Evolutionary conservation across 2,329 filamentous ascomycete genomes (phyloP).

Genomic region (Fusarium sp.): DNA sequence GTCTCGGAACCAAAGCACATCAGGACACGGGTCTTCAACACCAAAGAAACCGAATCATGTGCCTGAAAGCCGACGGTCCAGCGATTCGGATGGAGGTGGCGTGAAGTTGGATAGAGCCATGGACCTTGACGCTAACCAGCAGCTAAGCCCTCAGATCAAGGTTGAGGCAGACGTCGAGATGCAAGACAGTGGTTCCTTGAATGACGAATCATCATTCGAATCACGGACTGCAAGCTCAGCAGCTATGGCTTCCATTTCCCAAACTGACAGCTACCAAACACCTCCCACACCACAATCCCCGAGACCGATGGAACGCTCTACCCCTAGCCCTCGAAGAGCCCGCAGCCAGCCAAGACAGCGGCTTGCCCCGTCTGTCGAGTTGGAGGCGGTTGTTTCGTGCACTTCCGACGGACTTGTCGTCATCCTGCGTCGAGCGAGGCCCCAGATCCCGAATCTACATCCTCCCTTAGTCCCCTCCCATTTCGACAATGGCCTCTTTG

Average conservation of each 20-base stretch:
- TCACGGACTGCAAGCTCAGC: constrained; percentile 30
- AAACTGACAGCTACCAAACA: constrained; percentile 16
- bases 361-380: constrained; percentile 64
- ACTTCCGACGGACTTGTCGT: constrained; percentile 88
- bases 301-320: neutral
- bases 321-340: constrained; percentile 4
- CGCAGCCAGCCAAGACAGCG: constrained; percentile 15
- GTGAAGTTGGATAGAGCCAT: constrained; percentile 55
- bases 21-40: neutral
- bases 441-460: constrained; percentile 68
- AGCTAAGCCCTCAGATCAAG: constrained; percentile 46
- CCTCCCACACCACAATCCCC: constrained; percentile 34
- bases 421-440: constrained; percentile 75
- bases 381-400: constrained; percentile 91
- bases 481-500: constrained; percentile 71
- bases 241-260: constrained; percentile 9
- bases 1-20: neutral
- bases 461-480: constrained; percentile 56
- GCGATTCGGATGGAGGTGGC: constrained; percentile 56
- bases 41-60: constrained; percentile 7
- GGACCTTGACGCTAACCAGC: constrained; percentile 51
- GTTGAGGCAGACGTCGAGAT: constrained; percentile 47
- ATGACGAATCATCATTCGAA: constrained; percentile 15
- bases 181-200: constrained; percentile 16
- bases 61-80: constrained; percentile 46